Base-by-base conservation (phyloP, 345 rosid genomes). In the Dipteronia sinensis region DNA sequence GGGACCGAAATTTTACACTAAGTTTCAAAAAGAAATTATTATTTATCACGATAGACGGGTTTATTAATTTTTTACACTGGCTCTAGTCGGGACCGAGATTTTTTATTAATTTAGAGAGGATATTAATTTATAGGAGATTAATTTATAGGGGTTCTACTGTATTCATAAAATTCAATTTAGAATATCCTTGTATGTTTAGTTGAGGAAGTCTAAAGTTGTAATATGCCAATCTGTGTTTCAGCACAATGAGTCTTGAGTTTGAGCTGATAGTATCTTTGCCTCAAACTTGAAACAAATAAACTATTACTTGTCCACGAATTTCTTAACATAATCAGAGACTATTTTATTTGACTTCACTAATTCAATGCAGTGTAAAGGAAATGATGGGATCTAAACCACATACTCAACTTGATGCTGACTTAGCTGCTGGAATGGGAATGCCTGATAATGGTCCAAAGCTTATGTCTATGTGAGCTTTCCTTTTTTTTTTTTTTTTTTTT, bases 381-480 rank as follows among this genome's bases (percentile, higher is more conserved):
- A 87, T 95, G 98, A 75, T 71, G 25, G 96, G 98, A 71, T 88
- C 88, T 34, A 95, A 95, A 19, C 99, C 99, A 12, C 98, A 95
- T 76, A 83, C 96, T 11, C 98, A 95, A 80, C 94, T 95, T 4
- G 97, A 95, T 82, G 98, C 99, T 9, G 98, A 94, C 17, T 87
- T 92, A 77, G 98, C 99, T 10, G 94, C 83, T 72, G 99, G 98
- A 82, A 94, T 90, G 99, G 99, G 98, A 34, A 89, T 86, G 92
- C 99, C 99, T 0, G 97, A 96, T 75, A 92, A 92, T 86, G 99
- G 99, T 22, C 91, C 91, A 15, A 90, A 87, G 83, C 88, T 95
- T 72, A 90, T 90, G 93, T 70, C 90, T 0, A 55, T 78, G 61
- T 91, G 86, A 89, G 70, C 77, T 25, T 56, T 63, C 20, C 10